Conservation (phyloP, 2,329 filamentous ascomycete genomes). For the Uncinocarpus reesii region DNA sequence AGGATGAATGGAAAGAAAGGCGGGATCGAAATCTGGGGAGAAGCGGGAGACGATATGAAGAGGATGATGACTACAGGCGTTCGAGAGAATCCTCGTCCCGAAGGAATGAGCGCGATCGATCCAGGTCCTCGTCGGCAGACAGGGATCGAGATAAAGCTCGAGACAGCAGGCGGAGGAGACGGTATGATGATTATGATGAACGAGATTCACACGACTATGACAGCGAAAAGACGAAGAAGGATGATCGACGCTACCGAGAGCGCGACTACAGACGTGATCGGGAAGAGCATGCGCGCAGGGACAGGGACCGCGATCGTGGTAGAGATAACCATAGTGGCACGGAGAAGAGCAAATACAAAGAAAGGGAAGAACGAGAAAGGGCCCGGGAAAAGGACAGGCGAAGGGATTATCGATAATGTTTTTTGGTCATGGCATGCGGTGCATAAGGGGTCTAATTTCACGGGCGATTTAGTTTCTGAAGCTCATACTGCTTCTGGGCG, state of each 20-base stretch:
- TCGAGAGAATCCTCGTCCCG: slow-evolving; percentile 30
- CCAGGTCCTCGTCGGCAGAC: slow-evolving; percentile 24
- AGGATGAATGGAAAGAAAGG: slow-evolving; percentile 38
- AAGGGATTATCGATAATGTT: slow-evolving; percentile 4
- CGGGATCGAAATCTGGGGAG: slow-evolving; percentile 36
- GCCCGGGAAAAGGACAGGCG: background rate
- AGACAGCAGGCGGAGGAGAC: slow-evolving; percentile 24
- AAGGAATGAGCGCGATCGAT: slow-evolving; percentile 29
- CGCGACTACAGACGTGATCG: slow-evolving; percentile 24
- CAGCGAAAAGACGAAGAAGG: slow-evolving; percentile 19
- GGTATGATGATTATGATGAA: slow-evolving; percentile 27
- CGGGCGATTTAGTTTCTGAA: no score
- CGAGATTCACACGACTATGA: background rate
- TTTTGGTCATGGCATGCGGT: no score
- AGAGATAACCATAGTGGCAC: slow-evolving; percentile 21
- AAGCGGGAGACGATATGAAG: slow-evolving; percentile 28
- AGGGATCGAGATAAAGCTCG: slow-evolving; percentile 20
- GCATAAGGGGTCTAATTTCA: no score
- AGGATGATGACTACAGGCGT: slow-evolving; percentile 25
- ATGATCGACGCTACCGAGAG: slow-evolving; percentile 28
- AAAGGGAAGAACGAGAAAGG: background rate
- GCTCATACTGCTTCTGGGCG: no score
- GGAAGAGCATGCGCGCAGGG: slow-evolving; percentile 22
- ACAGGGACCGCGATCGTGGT: slow-evolving; percentile 23
- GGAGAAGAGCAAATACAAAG: slow-evolving; percentile 21